Evolutionary conservation across 768 basidiomycete species (phyloP).

Genomic region (Paxillus ammoniavirescens): DNA sequence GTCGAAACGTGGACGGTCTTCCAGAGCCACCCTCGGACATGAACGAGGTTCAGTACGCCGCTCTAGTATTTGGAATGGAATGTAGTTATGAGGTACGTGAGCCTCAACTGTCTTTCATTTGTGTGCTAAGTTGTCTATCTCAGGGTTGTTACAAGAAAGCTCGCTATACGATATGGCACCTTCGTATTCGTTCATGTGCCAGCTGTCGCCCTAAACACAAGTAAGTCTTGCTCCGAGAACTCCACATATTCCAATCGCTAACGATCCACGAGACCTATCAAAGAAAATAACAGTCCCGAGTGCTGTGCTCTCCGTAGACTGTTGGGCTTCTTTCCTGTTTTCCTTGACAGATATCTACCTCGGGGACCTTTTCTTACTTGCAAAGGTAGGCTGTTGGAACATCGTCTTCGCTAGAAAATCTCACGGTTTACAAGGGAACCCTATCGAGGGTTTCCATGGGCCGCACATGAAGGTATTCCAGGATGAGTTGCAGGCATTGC

Average conservation of each 20-base stretch:
- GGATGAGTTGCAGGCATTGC: slow-evolving; percentile 10
- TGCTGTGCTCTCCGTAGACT: slow-evolving; percentile 5
- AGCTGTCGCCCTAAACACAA: slow-evolving; percentile 23
- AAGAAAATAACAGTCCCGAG: slow-evolving; percentile 8
- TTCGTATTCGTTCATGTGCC: slow-evolving; percentile 32
- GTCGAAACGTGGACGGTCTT: slow-evolving; percentile 36
- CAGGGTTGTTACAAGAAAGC: slow-evolving; percentile 26
- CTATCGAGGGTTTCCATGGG: slow-evolving; percentile 22
- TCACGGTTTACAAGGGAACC: slow-evolving; percentile 15
- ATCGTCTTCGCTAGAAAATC: background rate
- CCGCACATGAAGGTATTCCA: slow-evolving; percentile 16
- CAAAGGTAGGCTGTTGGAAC: slow-evolving; percentile 16
- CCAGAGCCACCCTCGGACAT: slow-evolving; percentile 47
- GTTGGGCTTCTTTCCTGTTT: slow-evolving; percentile 4
- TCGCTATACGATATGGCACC: slow-evolving; percentile 30
- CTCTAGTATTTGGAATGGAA: slow-evolving; percentile 45
- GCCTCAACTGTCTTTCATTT: background rate
- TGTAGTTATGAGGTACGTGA: slow-evolving; percentile 38
- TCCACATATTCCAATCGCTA: background rate
- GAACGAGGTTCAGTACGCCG: slow-evolving; percentile 49
- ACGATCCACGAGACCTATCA: slow-evolving; percentile 17
- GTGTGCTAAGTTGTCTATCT: background rate
- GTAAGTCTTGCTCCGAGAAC: slow-evolving; percentile 12
- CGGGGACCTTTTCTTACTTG: slow-evolving; percentile 24
- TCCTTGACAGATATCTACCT: slow-evolving; percentile 23